These are phyloP conservation scores for Phytopythium litorale DNA, from an alignment of 352 stramenopile genomes.

Conservation along the genomic window DNA sequence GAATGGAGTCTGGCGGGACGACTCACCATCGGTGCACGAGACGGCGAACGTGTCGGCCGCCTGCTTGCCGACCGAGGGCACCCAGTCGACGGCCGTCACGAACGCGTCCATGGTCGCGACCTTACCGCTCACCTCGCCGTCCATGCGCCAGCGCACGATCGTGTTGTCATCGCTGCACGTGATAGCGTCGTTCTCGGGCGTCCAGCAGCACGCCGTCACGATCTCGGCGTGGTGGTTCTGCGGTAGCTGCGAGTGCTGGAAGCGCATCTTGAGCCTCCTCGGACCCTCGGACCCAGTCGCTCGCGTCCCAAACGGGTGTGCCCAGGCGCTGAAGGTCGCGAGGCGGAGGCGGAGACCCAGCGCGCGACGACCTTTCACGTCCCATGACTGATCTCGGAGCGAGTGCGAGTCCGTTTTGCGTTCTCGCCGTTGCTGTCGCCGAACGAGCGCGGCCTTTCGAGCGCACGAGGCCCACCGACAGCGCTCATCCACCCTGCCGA, in stretches of 20 bases:
- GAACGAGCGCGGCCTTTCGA: constrained; percentile 1
- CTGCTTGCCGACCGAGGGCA: constrained; percentile 80
- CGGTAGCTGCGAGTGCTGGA: constrained; percentile 72
- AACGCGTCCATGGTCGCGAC: constrained; percentile 72
- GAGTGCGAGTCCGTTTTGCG: neutral
- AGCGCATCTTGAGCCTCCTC: constrained; percentile 40
- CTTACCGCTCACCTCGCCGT: constrained; percentile 72
- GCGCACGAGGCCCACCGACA: neutral
- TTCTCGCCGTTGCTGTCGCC: neutral
- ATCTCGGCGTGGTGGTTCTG: constrained; percentile 79
- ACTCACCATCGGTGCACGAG: constrained; percentile 80
- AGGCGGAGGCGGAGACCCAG: neutral
- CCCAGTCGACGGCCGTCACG: constrained; percentile 78
- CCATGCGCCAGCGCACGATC: constrained; percentile 82
- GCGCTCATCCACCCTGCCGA: neutral
- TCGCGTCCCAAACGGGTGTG: neutral
- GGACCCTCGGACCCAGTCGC: neutral
- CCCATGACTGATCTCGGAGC: no score
- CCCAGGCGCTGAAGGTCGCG: neutral
- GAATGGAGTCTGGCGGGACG: no score
- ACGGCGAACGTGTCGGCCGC: constrained; percentile 84
- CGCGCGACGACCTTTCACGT: neutral
- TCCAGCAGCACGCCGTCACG: constrained; percentile 85
- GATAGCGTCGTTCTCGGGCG: constrained; percentile 86
- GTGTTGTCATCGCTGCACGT: constrained; percentile 85